Percentiles rank a stretch among this genome's conserved stretches.
Conservation (phyloP, 805 yeast species). For the Myxozyma lipomycoides region DNA sequence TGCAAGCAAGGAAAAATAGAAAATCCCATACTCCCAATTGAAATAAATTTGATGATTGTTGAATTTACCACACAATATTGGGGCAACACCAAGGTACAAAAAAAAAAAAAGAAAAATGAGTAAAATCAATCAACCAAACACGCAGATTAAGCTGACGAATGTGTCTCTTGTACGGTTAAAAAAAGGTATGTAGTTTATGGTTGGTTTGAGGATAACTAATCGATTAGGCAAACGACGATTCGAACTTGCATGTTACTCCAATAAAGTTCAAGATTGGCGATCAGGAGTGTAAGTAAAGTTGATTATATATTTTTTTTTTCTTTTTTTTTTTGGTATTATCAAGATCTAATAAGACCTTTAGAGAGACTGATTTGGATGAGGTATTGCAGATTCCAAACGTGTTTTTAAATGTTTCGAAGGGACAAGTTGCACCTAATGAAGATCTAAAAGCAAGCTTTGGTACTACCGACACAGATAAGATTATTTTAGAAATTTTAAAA, state of each 20-base stretch:
- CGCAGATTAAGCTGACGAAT: conserved; percentile 86
- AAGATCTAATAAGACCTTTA: conserved; percentile 25
- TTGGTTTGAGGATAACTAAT: neutral
- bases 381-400: conserved; percentile 96
- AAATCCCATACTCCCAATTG: no score
- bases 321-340: neutral
- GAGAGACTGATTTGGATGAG: conserved; percentile 90
- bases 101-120: neutral
- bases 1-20: no score
- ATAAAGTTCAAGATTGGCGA: conserved; percentile 94
- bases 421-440: conserved; percentile 84
- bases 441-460: conserved; percentile 73
- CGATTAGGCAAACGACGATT: conserved; percentile 63
- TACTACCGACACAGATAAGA: conserved; percentile 66
- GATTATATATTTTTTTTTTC: neutral
- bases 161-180: conserved; percentile 89
- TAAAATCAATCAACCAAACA: conserved; percentile 71
- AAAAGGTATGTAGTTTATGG: conserved; percentile 49
- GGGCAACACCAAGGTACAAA: no score
- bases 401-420: conserved; percentile 87
- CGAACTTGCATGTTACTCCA: conserved; percentile 94
- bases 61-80: no score
- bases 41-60: no score
- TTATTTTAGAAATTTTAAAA: conserved; percentile 73
- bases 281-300: conserved; percentile 49